phyloP scores from a whole-genome alignment of 768 basidiomycete genomes.

The Auricularia auricula-judae region DNA sequence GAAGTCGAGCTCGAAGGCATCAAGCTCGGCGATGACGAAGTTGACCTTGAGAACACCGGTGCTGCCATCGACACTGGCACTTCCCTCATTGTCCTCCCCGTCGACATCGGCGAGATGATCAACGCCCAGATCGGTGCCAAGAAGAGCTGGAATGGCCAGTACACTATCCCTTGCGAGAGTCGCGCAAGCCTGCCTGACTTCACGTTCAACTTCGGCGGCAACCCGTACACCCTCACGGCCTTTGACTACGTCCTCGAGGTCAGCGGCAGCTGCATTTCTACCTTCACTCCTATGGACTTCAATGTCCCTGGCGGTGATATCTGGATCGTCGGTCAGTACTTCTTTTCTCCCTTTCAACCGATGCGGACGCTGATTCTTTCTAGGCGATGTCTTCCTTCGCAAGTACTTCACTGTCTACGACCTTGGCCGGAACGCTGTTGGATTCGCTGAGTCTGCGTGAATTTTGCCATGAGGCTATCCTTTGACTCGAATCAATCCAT shows the following conservation, averaged over 20 bases:
- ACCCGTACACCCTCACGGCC: slow-evolving; percentile 67
- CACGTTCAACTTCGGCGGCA: slow-evolving; percentile 72
- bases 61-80: slow-evolving; percentile 92
- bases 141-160: slow-evolving; percentile 94
- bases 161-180: slow-evolving; percentile 78
- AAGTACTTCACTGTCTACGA: slow-evolving; percentile 91
- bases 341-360: slow-evolving; percentile 1
- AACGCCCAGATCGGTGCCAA: slow-evolving; percentile 91
- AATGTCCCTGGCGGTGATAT: slow-evolving; percentile 68
- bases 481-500: background rate
- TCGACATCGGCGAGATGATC: slow-evolving; percentile 95
- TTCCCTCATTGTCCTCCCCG: slow-evolving; percentile 85
- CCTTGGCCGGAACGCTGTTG: slow-evolving; percentile 65
- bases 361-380: slow-evolving; percentile 1
- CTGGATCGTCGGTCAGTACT: slow-evolving; percentile 70
- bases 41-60: slow-evolving; percentile 89
- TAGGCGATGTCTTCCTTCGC: slow-evolving; percentile 85
- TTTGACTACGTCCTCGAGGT: slow-evolving; percentile 85
- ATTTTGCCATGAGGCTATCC: background rate
- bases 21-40: slow-evolving; percentile 70
- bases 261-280: slow-evolving; percentile 85
- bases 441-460: slow-evolving; percentile 53
- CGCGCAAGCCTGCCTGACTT: slow-evolving; percentile 79
- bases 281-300: slow-evolving; percentile 89
- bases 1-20: slow-evolving; percentile 91